Evolutionary conservation across 169 alveolate species (phyloP).

Genomic region (Plasmodium inui): DNA sequence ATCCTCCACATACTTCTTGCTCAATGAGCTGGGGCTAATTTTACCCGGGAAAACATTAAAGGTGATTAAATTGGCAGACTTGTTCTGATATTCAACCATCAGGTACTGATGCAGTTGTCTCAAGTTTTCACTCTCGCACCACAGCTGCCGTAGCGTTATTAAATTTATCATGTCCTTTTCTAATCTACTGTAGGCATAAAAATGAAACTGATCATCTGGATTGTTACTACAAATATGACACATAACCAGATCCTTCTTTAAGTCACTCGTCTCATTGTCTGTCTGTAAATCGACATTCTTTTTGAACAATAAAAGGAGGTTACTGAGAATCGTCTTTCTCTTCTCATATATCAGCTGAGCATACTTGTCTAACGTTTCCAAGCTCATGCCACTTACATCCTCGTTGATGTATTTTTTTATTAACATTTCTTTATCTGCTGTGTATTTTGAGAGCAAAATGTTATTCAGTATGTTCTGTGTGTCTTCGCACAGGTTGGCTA

Average conservation of each 20-base stretch:
- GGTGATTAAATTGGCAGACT: constrained; percentile 49
- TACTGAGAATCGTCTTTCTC: constrained; percentile 20
- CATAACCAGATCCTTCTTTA: constrained; percentile 70
- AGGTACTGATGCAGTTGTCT: constrained; percentile 47
- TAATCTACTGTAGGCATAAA: constrained; percentile 75
- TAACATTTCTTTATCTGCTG: constrained; percentile 47
- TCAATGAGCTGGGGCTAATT: neutral
- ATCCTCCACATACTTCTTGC: constrained; percentile 28
- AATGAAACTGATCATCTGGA: constrained; percentile 75
- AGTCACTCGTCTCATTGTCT: constrained; percentile 72
- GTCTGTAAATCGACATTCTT: constrained; percentile 67
- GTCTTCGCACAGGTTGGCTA: constrained; percentile 22
- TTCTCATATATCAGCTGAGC: constrained; percentile 58
- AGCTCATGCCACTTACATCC: constrained; percentile 46
- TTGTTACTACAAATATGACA: constrained; percentile 74
- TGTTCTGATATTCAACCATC: constrained; percentile 50
- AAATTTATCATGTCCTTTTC: constrained; percentile 73
- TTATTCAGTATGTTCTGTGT: constrained; percentile 49
- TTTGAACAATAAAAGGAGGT: constrained; percentile 54
- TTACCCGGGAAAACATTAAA: constrained; percentile 21
- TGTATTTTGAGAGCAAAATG: constrained; percentile 50
- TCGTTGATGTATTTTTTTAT: constrained; percentile 54
- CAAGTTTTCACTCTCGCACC: constrained; percentile 71
- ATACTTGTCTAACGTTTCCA: constrained; percentile 47
- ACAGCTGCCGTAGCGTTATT: constrained; percentile 59